Evolutionary conservation across 2,329 filamentous ascomycete genomes (phyloP).

Genomic region (Sporothrix luriei): DNA sequence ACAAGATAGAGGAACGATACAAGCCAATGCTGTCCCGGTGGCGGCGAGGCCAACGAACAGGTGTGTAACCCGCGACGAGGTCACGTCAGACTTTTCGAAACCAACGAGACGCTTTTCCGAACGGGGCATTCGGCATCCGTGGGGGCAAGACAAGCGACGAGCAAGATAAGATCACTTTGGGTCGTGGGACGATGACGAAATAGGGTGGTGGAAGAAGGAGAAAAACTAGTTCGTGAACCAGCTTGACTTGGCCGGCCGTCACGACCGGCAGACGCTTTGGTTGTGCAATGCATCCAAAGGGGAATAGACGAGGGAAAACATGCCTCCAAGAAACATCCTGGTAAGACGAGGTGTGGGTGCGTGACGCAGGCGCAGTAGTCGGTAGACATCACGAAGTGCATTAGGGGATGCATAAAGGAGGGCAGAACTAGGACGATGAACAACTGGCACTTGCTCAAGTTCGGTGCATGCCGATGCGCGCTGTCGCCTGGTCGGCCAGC

Average conservation of each 20-base stretch:
- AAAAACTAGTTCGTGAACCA: constrained; percentile 13
- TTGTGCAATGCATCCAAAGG: not conserved
- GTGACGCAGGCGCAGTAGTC: not conserved
- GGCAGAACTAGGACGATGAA: constrained; percentile 17
- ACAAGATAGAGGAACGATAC: not conserved
- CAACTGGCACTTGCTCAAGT: constrained; percentile 30
- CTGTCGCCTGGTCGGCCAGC: not conserved
- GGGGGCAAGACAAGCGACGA: constrained; percentile 5
- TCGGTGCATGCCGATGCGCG: constrained; percentile 23
- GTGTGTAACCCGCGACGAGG: constrained; percentile 1
- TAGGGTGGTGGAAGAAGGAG: not conserved
- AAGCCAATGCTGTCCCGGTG: not conserved
- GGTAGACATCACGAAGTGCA: constrained; percentile 12
- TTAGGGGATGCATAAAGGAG: constrained; percentile 21
- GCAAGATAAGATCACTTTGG: constrained; percentile 22
- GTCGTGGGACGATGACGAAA: constrained; percentile 18
- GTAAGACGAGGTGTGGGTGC: not conserved
- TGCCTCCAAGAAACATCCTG: not conserved
- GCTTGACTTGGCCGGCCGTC: not conserved
- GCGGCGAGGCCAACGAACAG: not conserved
- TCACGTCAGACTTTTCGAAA: constrained; percentile 4
- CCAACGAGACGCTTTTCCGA: not conserved
- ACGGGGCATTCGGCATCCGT: constrained; percentile 2
- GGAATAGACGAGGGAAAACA: not conserved
- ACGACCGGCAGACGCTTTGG: not conserved